These are phyloP conservation scores for Trametes villosa DNA, from an alignment of 768 basidiomycete genomes.

Conservation along the genomic window DNA sequence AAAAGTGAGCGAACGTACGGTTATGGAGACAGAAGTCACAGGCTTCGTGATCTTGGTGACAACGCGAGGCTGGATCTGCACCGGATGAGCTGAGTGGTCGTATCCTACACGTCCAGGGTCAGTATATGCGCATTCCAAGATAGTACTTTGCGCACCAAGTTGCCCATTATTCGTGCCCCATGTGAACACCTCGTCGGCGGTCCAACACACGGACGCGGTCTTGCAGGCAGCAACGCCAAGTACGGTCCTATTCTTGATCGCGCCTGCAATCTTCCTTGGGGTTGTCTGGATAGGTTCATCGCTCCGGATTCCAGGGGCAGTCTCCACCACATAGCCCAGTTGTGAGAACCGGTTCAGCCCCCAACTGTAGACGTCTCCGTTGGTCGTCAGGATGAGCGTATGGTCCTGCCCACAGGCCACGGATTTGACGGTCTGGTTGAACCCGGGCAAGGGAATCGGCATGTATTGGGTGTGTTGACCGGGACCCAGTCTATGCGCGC, in stretches of 20 bases:
- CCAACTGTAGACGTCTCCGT: conserved; percentile 89
- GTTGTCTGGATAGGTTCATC: conserved; percentile 79
- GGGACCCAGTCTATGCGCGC: conserved; percentile 61
- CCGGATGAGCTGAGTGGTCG: conserved; percentile 70
- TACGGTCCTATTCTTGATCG: conserved; percentile 78
- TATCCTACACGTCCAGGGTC: conserved; percentile 57
- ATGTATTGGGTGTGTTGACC: conserved; percentile 79
- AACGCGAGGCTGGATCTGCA: conserved; percentile 78
- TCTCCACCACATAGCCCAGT: conserved; percentile 83
- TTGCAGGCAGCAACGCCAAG: conserved; percentile 86
- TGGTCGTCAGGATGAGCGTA: conserved; percentile 79
- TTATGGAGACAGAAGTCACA: conserved; percentile 74
- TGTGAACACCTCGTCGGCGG: conserved; percentile 67
- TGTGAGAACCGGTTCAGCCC: conserved; percentile 89
- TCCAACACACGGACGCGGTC: conserved; percentile 90
- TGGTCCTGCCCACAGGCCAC: conserved; percentile 95
- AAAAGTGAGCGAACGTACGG: conserved; percentile 45
- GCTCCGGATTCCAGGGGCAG: conserved; percentile 38
- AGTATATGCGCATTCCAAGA: not conserved
- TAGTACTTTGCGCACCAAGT: conserved; percentile 54
- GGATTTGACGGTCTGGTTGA: conserved; percentile 58
- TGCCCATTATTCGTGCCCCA: conserved; percentile 97
- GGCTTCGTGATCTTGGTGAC: conserved; percentile 77
- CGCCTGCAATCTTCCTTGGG: conserved; percentile 75
- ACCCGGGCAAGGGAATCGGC: conserved; percentile 52